Evolutionary conservation across 1,284 basidiomycete genomes (phyloP).

Genomic region (Trichosporon coremiiforme): DNA sequence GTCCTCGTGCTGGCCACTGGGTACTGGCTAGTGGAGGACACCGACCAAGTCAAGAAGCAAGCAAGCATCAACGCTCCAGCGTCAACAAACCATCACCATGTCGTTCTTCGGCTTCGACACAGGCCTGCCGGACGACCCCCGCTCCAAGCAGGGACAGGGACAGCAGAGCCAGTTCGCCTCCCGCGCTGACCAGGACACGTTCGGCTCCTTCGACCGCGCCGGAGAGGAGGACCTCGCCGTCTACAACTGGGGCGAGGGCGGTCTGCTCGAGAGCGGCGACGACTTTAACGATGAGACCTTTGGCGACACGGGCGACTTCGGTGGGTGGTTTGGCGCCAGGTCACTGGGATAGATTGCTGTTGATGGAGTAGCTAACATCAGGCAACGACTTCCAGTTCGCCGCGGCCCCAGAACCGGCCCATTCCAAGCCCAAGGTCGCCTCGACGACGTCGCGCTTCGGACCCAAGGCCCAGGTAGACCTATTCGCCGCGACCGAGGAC

Average conservation of each 20-base stretch:
- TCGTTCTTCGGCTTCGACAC: constrained; percentile 58
- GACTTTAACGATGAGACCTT: constrained; percentile 97
- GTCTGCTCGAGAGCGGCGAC: constrained; percentile 84
- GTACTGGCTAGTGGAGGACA: neutral
- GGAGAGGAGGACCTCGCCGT: constrained; percentile 68
- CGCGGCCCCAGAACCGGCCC: constrained; percentile 35
- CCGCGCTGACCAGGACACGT: constrained; percentile 36
- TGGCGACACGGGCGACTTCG: constrained; percentile 68
- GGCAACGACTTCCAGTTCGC: constrained; percentile 93
- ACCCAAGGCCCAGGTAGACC: constrained; percentile 47
- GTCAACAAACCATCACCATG: constrained; percentile 37
- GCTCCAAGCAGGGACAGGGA: constrained; percentile 17
- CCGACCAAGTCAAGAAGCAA: neutral
- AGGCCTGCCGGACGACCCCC: constrained; percentile 43
- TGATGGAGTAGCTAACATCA: constrained; percentile 50
- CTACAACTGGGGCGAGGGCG: constrained; percentile 64
- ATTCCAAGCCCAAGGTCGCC: constrained; percentile 38
- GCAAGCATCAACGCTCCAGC: neutral
- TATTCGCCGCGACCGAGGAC: constrained; percentile 55
- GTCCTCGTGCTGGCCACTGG: neutral
- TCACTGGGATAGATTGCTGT: neutral
- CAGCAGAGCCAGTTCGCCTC: constrained; percentile 26
- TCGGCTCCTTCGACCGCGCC: constrained; percentile 52
- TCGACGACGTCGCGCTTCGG: constrained; percentile 49
- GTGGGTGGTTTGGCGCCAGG: constrained; percentile 59